phyloP scores from a whole-genome alignment of 2,329 filamentous ascomycete species.

The Aspergillus floridensis region DNA sequence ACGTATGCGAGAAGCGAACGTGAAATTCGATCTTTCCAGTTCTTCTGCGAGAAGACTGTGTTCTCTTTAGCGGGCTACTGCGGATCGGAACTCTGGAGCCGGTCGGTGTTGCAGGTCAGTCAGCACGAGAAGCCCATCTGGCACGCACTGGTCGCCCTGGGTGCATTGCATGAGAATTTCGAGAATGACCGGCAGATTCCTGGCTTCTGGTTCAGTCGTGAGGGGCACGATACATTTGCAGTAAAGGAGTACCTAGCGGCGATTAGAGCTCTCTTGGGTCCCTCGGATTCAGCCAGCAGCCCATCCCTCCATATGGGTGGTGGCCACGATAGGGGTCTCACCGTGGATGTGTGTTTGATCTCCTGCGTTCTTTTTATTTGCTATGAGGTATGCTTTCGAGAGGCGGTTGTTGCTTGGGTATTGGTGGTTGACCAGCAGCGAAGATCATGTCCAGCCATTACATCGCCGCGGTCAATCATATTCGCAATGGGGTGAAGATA shows the following conservation, averaged over 20 bases:
- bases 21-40: conserved; percentile 31
- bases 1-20: conserved; percentile 14
- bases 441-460: conserved; percentile 25
- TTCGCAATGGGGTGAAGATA: conserved; percentile 22
- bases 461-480: conserved; percentile 20
- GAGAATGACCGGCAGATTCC: conserved; percentile 8
- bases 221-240: conserved; percentile 7
- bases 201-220: neutral
- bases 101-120: conserved; percentile 23
- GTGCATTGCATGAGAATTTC: conserved; percentile 28
- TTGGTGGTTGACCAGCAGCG: neutral
- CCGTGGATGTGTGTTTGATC: conserved; percentile 19
- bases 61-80: conserved; percentile 25
- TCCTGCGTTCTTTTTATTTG: conserved; percentile 28
- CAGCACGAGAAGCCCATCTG: conserved; percentile 26
- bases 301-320: neutral
- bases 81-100: conserved; percentile 27
- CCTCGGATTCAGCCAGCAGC: neutral
- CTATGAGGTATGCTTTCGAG: conserved; percentile 18
- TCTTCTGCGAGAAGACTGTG: conserved; percentile 31
- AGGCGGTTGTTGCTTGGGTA: neutral
- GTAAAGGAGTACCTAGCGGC: conserved; percentile 7
- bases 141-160: conserved; percentile 29
- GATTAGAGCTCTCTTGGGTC: conserved; percentile 6
- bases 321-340: neutral